Conservation (phyloP, 2,329 filamentous ascomycete species). For the Chaetomium globosum region DNA sequence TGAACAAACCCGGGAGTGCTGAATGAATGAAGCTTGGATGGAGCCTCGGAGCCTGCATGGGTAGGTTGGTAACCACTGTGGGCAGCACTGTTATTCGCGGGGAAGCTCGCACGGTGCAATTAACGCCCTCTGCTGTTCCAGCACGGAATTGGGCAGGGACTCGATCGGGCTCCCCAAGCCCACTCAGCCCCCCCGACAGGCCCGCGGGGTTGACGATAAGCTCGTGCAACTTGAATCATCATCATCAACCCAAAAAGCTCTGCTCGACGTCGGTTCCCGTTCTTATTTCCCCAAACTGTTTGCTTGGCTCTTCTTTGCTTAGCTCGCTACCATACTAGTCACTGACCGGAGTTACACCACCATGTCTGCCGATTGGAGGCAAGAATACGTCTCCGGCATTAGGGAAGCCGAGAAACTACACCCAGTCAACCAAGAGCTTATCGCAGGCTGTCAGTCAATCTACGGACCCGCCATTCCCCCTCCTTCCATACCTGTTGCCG, state of each 20-base stretch:
- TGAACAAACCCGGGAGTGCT: slow-evolving; percentile 7
- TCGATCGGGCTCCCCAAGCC: background rate
- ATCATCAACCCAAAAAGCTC: slow-evolving; percentile 3
- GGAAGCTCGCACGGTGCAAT: slow-evolving; percentile 7
- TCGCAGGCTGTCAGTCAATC: slow-evolving; percentile 78
- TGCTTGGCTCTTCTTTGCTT: background rate
- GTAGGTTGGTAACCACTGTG: background rate
- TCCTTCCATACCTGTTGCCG: background rate
- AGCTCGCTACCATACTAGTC: background rate
- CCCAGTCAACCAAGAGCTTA: slow-evolving; percentile 64
- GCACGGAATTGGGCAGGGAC: background rate
- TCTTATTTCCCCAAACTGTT: background rate
- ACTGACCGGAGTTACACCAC: slow-evolving; percentile 22
- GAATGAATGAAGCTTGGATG: slow-evolving; percentile 16
- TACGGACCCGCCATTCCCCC: slow-evolving; percentile 13
- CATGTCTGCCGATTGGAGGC: slow-evolving; percentile 69
- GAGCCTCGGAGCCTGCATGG: background rate
- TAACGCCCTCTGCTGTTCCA: background rate
- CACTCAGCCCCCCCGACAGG: slow-evolving; percentile 10
- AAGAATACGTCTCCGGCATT: slow-evolving; percentile 77
- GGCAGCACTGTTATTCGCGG: background rate
- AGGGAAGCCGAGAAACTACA: slow-evolving; percentile 70
- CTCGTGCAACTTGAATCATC: slow-evolving; percentile 23
- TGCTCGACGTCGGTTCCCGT: background rate
- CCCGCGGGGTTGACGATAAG: slow-evolving; percentile 23